Conservation (phyloP, 306 rosid species). For the Benincasa hispida region DNA sequence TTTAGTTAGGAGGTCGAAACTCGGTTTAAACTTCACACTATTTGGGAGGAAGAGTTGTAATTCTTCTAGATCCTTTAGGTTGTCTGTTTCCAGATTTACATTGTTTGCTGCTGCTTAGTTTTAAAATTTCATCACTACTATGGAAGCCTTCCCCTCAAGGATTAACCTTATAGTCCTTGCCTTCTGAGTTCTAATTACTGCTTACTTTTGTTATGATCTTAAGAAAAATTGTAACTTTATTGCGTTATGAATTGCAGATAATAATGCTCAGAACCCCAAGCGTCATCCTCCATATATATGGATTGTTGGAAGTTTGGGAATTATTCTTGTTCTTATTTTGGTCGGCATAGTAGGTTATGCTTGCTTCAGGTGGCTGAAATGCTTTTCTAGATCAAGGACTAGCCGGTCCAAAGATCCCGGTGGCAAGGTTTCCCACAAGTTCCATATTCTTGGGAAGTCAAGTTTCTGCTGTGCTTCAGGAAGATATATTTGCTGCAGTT, state of each 20-base stretch:
- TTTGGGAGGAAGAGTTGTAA: background rate
- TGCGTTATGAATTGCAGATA: conserved; percentile 28
- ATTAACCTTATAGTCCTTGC: background rate
- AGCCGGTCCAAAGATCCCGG: conserved; percentile 48
- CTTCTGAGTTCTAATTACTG: background rate
- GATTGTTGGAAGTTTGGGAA: conserved; percentile 78
- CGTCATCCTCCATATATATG: conserved; percentile 65
- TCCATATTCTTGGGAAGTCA: conserved; percentile 79
- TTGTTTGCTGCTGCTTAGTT: background rate
- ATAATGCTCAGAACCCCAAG: conserved; percentile 39
- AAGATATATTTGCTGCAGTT: conserved; percentile 56
- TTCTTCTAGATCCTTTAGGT: background rate
- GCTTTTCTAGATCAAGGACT: conserved; percentile 32
- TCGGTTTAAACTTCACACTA: too few relatives aligned
- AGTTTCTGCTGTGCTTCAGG: conserved; percentile 88
- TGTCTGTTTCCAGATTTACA: background rate
- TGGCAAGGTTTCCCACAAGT: conserved; percentile 47
- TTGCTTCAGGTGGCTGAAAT: conserved; percentile 45
- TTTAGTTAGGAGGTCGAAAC: background rate
- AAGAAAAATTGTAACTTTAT: background rate
- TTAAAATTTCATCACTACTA: background rate
- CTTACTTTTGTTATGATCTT: background rate
- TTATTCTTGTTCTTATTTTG: conserved; percentile 46
- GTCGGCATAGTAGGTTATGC: conserved; percentile 36
- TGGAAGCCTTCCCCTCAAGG: background rate